Percentiles rank a stretch among this genome's conserved stretches.
Evolutionary conservation across 768 basidiomycete genomes (phyloP).

Genomic region (Pleurotus sapidus): DNA sequence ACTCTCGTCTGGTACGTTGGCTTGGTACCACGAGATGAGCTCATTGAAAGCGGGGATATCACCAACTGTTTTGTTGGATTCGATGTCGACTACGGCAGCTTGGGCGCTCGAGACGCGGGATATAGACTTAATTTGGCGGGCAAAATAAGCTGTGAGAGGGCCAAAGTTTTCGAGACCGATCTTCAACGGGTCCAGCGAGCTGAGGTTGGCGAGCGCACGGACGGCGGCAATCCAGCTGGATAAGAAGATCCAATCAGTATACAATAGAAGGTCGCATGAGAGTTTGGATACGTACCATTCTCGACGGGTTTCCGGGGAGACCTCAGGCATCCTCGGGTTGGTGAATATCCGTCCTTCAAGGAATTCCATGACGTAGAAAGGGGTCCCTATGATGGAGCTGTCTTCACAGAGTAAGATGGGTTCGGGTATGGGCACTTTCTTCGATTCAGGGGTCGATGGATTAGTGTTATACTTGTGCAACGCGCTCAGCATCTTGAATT

Average conservation of each 20-base stretch:
- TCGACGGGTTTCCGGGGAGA: conserved; percentile 56
- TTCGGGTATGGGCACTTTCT: conserved; percentile 79
- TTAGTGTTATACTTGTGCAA: conserved; percentile 72
- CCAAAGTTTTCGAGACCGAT: conserved; percentile 74
- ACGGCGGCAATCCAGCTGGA: conserved; percentile 78
- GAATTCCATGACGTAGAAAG: conserved; percentile 97
- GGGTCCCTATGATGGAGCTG: conserved; percentile 71
- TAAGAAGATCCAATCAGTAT: too few relatives aligned
- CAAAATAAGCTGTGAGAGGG: conserved; percentile 79
- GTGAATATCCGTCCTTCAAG: conserved; percentile 93
- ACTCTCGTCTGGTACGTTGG: conserved; percentile 73
- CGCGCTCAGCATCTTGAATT: conserved; percentile 78
- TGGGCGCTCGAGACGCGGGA: conserved; percentile 79
- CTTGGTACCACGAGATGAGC: conserved; percentile 73
- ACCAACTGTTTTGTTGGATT: conserved; percentile 57
- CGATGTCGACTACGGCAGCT: conserved; percentile 62
- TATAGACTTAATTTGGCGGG: conserved; percentile 91
- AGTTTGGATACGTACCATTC: conserved; percentile 55
- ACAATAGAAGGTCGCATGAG: too few relatives aligned
- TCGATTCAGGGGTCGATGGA: conserved; percentile 42
- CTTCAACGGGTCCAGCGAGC: conserved; percentile 56
- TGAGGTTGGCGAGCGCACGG: conserved; percentile 64
- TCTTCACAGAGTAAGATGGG: conserved; percentile 86
- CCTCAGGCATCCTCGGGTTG: conserved; percentile 72
- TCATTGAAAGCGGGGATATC: conserved; percentile 74